These are phyloP conservation scores for Plasmodium coatneyi DNA, from an alignment of 169 alveolate species.

Conservation along the genomic window DNA sequence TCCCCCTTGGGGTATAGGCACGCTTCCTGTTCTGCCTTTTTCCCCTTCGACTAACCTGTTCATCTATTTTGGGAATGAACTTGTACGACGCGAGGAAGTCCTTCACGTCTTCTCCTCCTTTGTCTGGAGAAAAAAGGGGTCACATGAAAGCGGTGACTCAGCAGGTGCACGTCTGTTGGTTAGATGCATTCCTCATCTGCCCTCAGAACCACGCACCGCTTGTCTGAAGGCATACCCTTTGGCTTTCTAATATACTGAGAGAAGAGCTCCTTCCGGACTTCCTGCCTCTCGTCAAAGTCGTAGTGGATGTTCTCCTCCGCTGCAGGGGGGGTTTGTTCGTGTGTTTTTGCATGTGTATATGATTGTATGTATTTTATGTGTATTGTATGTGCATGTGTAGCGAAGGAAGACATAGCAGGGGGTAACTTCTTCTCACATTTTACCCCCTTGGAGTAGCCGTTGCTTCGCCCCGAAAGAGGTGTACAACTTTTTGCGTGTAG, in stretches of 20 bases:
- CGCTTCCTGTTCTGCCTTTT: neutral
- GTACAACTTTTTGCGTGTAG: neutral
- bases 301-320: slow-evolving; percentile 61
- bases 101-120: slow-evolving; percentile 50
- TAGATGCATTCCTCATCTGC: neutral
- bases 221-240: slow-evolving; percentile 5
- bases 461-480: neutral
- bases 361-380: too few relatives aligned
- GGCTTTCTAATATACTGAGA: slow-evolving; percentile 46
- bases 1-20: neutral
- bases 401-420: too few relatives aligned
- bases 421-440: neutral
- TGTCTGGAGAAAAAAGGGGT: neutral
- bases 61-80: slow-evolving; percentile 44
- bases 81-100: slow-evolving; percentile 67
- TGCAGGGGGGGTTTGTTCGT: neutral
- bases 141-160: neutral
- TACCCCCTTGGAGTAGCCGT: neutral
- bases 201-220: neutral
- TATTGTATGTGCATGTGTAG: too few relatives aligned
- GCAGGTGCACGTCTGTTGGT: neutral
- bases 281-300: slow-evolving; percentile 50
- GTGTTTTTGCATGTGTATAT: neutral
- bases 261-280: slow-evolving; percentile 63
- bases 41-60: slow-evolving; percentile 3